These are phyloP conservation scores for Plectosphaerella sp. DNA, from an alignment of 2,329 filamentous ascomycete genomes.

Conservation along the genomic window DNA sequence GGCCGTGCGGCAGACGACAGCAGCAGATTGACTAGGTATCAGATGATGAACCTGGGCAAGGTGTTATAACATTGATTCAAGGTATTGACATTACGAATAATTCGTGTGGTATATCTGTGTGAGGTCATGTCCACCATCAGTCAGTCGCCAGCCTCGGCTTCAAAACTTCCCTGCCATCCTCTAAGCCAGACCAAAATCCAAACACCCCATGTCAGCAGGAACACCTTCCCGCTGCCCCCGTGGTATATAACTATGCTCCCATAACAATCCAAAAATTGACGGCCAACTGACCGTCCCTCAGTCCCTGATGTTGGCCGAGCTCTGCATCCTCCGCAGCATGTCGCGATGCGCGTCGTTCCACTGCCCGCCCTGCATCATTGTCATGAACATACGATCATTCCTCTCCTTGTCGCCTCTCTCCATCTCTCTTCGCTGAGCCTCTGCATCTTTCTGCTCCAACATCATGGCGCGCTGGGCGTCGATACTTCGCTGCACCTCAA, in stretches of 20 bases:
- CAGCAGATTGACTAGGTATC: too few species aligned
- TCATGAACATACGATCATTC: conserved; percentile 62
- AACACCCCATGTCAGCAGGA: too few species aligned
- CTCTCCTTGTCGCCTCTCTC: conserved; percentile 53
- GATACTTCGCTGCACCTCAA: conserved; percentile 41
- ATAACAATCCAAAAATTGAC: too few species aligned
- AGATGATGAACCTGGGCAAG: background rate
- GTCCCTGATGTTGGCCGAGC: conserved; percentile 23
- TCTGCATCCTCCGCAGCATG: conserved; percentile 76
- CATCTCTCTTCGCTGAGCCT: conserved; percentile 54
- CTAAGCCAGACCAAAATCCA: too few species aligned
- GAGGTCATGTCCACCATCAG: too few species aligned
- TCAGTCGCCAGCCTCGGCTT: too few species aligned
- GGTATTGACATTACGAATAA: background rate
- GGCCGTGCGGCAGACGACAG: too few species aligned
- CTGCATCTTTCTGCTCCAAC: conserved; percentile 59
- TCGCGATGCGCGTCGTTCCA: conserved; percentile 75
- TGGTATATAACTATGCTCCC: too few species aligned
- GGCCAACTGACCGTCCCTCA: background rate
- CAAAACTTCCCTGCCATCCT: too few species aligned
- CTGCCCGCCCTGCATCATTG: conserved; percentile 70
- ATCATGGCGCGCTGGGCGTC: conserved; percentile 52
- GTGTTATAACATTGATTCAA: too few species aligned
- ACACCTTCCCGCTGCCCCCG: too few species aligned
- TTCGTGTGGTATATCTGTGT: background rate